Evolutionary conservation across 2,329 filamentous ascomycete genomes (phyloP).

Genomic region (Pseudocercospora eumusae): DNA sequence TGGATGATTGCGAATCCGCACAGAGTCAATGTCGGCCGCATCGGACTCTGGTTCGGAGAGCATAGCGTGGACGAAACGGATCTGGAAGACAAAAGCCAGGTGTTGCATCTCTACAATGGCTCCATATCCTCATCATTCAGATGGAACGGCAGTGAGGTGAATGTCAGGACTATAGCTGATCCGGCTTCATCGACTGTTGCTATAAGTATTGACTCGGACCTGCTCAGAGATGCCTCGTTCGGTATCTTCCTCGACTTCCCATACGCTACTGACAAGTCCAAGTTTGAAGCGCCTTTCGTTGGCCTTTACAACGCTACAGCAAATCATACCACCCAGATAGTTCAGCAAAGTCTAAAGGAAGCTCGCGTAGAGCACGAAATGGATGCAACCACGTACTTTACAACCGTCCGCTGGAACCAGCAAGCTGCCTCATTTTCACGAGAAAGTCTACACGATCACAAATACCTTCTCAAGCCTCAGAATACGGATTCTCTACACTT

Average conservation of each 20-base stretch:
- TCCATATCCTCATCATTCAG: neutral
- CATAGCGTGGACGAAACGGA: neutral
- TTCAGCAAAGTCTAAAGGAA: neutral
- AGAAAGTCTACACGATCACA: neutral
- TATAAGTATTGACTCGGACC: neutral
- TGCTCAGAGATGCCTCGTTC: neutral
- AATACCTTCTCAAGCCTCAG: conserved; percentile 4
- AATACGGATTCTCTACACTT: neutral
- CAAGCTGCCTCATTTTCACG: neutral
- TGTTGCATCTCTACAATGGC: conserved; percentile 2
- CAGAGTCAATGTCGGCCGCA: neutral
- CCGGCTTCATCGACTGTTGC: neutral
- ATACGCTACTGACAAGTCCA: neutral
- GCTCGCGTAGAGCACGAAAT: neutral
- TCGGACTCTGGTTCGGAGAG: neutral
- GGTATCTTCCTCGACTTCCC: neutral
- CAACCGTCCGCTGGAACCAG: neutral
- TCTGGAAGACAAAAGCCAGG: neutral
- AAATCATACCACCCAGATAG: neutral
- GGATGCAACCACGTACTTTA: neutral
- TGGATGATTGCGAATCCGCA: conserved; percentile 3
- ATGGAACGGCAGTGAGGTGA: neutral
- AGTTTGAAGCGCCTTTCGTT: neutral
- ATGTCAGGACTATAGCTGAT: neutral
- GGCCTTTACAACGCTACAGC: neutral